These are phyloP conservation scores for Artemisia argyi DNA, from an alignment of 129 eudicot genomes.

Conservation along the genomic window DNA sequence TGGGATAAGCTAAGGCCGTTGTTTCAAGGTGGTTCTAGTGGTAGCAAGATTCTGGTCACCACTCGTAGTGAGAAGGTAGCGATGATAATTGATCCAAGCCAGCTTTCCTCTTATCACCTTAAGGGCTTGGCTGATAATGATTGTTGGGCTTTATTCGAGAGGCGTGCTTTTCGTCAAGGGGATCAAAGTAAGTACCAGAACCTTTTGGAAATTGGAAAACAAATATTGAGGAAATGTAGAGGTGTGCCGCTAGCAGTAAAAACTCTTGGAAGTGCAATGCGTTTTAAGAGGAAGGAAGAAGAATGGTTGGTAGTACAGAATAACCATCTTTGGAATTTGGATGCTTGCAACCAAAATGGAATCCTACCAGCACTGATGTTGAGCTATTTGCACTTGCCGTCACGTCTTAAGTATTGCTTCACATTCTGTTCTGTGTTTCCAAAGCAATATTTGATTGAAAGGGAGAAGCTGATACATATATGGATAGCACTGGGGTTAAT, in stretches of 20 bases:
- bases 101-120: slow-evolving; percentile 17
- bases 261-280: slow-evolving; percentile 31
- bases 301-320: slow-evolving; percentile 33
- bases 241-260: slow-evolving; percentile 46
- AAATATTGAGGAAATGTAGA: slow-evolving; percentile 27
- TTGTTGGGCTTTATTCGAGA: slow-evolving; percentile 30
- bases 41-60: slow-evolving; percentile 43
- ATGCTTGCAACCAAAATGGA: slow-evolving; percentile 5
- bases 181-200: slow-evolving; percentile 13
- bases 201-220: slow-evolving; percentile 32
- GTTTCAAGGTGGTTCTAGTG: slow-evolving; percentile 14
- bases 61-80: slow-evolving; percentile 40
- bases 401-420: slow-evolving; percentile 37
- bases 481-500: slow-evolving; percentile 48
- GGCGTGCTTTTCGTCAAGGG: slow-evolving; percentile 23
- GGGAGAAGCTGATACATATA: slow-evolving; percentile 28
- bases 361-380: slow-evolving; percentile 28
- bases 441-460: slow-evolving; percentile 19
- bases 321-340: slow-evolving; percentile 30
- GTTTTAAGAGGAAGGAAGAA: slow-evolving; percentile 21
- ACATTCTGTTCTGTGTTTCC: slow-evolving; percentile 32
- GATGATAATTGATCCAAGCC: slow-evolving; percentile 14
- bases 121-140: slow-evolving; percentile 24
- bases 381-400: slow-evolving; percentile 40
- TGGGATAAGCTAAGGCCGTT: slow-evolving; percentile 31